Conservation (phyloP, 345 rosid genomes). For the Kernera saxatilis region DNA sequence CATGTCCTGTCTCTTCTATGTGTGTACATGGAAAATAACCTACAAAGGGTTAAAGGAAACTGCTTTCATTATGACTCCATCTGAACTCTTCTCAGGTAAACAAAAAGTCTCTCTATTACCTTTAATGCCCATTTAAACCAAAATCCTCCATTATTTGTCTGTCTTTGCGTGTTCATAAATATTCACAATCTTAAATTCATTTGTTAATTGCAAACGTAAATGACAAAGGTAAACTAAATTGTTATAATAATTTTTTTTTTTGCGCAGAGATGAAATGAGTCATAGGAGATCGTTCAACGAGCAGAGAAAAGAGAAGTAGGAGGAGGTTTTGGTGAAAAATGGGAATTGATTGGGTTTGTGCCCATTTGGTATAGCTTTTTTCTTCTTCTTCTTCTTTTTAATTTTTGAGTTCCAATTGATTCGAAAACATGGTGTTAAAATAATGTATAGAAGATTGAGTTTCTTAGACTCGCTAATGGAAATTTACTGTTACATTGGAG, state of each 20-base stretch:
- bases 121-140: background rate
- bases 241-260: too few relatives aligned
- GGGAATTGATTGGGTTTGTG: slow-evolving; percentile 24
- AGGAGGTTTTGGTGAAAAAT: slow-evolving; percentile 27
- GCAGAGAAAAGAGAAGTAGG: slow-evolving; percentile 20
- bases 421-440: slow-evolving; percentile 5
- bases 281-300: slow-evolving; percentile 28
- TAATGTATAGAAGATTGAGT: too few relatives aligned
- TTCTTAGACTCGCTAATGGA: too few relatives aligned
- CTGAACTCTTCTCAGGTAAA: slow-evolving; percentile 67
- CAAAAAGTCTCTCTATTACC: background rate
- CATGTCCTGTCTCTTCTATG: slow-evolving; percentile 63
- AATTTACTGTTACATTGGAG: too few relatives aligned
- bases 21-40: slow-evolving; percentile 66
- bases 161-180: too few relatives aligned
- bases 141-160: too few relatives aligned
- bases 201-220: too few relatives aligned
- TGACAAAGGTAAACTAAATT: too few relatives aligned
- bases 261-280: slow-evolving; percentile 30
- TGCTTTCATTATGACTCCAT: slow-evolving; percentile 74
- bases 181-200: too few relatives aligned
- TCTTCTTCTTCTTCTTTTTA: background rate
- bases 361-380: slow-evolving; percentile 18
- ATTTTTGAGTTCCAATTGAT: slow-evolving; percentile 7
- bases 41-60: slow-evolving; percentile 72